These are phyloP conservation scores for Elaeis oleifera DNA, from an alignment of 202 grass and related monocot genomes.

Conservation along the genomic window DNA sequence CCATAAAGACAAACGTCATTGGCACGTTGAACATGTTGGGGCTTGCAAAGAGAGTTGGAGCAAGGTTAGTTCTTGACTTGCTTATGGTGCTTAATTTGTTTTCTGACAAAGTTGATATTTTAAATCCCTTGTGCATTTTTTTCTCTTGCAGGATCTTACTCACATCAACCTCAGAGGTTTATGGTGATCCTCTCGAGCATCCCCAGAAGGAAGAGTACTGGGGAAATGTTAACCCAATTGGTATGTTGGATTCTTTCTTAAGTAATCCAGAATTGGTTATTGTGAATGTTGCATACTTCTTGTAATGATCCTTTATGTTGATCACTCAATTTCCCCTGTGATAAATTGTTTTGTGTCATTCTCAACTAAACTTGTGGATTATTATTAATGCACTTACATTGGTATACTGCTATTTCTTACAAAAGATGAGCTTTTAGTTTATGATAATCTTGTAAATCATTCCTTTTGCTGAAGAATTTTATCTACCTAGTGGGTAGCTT, in stretches of 20 bases:
- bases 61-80: conserved; percentile 41
- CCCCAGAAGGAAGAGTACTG: conserved; percentile 97
- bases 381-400: no score
- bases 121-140: conserved; percentile 2
- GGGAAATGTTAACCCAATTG: conserved; percentile 99
- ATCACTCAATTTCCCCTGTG: no score
- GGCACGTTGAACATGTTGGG: conserved; percentile 99
- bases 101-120: not conserved
- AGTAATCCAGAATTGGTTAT: not conserved
- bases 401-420: no score
- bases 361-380: no score
- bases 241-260: conserved; percentile 28
- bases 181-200: conserved; percentile 94
- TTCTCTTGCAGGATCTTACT: conserved; percentile 70
- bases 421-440: no score
- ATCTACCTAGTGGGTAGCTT: no score
- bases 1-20: conserved; percentile 99
- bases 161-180: conserved; percentile 98
- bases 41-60: conserved; percentile 98
- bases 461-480: conserved; percentile 5
- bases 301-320: no score
- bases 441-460: conserved; percentile 12
- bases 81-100: not conserved
- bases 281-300: no score
- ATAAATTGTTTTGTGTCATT: no score